phyloP scores from a whole-genome alignment of 176 grass and related monocot genomes.

The Ananas comosus region DNA sequence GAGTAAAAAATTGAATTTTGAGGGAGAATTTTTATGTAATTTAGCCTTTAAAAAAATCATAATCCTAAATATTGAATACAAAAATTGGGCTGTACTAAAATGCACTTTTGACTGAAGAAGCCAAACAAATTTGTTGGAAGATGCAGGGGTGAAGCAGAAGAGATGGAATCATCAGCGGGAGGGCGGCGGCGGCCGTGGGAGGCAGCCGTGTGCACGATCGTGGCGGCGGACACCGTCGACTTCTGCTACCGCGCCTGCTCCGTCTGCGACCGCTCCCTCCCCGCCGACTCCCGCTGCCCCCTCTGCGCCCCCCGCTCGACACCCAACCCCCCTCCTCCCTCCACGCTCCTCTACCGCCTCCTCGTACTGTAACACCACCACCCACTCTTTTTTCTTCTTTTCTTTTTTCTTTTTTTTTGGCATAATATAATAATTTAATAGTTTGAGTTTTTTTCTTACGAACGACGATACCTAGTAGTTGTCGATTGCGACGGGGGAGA shows the following conservation, averaged over 20 bases:
- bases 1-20: too few species aligned
- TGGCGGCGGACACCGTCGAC: slow-evolving; percentile 38
- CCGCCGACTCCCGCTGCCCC: slow-evolving; percentile 17
- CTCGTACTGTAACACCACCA: slow-evolving; percentile 3
- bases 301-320: slow-evolving; percentile 18
- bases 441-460: background rate
- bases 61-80: too few species aligned
- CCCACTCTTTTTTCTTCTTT: too few species aligned
- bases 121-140: background rate
- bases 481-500: slow-evolving; percentile 60
- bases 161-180: too few species aligned
- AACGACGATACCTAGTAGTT: background rate
- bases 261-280: slow-evolving; percentile 36
- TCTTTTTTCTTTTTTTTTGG: background rate
- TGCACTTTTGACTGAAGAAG: too few species aligned
- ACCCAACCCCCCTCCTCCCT: background rate
- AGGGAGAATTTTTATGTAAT: too few species aligned
- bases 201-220: slow-evolving; percentile 56
- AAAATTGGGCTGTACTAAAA: too few species aligned
- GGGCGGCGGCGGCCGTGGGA: slow-evolving; percentile 36
- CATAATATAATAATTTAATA: background rate
- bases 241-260: slow-evolving; percentile 53
- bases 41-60: too few species aligned
- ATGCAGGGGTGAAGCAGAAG: background rate
- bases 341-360: slow-evolving; percentile 44